A percentile compares a stretch with the other conserved stretches of the same genome.
phyloP scores from a whole-genome alignment of 2,329 filamentous ascomycete genomes.

The Macrophomina pseudophaseolina region DNA sequence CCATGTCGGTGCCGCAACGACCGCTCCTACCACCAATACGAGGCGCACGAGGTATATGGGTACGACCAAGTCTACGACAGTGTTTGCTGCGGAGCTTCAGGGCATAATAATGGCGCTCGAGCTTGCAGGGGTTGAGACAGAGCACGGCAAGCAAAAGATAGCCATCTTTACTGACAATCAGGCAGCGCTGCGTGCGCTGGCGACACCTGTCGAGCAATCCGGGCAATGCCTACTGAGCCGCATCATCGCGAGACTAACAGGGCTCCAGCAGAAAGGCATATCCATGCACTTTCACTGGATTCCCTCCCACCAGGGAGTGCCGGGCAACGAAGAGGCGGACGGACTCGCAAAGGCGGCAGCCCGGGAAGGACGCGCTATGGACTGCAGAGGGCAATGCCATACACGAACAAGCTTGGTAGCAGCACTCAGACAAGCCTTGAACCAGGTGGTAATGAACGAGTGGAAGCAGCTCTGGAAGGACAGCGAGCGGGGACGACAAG shows the following conservation, averaged over 20 bases:
- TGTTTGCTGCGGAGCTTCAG: no score
- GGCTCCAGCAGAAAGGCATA: neutral
- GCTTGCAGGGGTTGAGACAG: neutral
- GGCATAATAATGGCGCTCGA: no score
- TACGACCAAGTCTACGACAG: no score
- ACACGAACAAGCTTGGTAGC: neutral
- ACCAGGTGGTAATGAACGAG: neutral
- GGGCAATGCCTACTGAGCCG: neutral
- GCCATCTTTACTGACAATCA: neutral
- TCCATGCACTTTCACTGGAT: neutral
- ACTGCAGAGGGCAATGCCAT: neutral
- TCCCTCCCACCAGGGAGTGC: neutral
- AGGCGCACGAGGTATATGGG: no score
- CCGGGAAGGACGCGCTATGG: neutral
- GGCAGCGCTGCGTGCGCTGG: neutral
- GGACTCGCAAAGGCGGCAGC: neutral
- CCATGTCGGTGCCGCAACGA: neutral
- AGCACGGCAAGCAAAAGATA: neutral
- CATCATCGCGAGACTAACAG: neutral
- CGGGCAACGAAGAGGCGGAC: neutral
- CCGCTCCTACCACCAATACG: no score
- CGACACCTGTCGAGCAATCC: neutral
- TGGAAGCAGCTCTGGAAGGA: no score
- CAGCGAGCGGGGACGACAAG: no score
- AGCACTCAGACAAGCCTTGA: neutral